These are phyloP conservation scores for Clonostachys byssicola DNA, from an alignment of 2,329 filamentous ascomycete genomes.

Conservation along the genomic window DNA sequence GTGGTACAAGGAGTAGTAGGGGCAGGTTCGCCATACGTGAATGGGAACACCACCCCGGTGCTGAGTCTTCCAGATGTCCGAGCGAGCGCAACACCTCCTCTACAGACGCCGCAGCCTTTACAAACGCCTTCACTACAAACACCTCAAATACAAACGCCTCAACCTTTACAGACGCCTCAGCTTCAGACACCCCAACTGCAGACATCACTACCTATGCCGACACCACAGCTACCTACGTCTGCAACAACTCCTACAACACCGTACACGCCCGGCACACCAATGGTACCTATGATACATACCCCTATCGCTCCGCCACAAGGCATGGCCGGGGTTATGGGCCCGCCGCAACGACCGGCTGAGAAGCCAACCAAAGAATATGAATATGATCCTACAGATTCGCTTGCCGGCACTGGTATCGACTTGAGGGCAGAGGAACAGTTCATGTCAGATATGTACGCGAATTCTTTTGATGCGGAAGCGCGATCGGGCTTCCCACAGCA, in stretches of 20 bases:
- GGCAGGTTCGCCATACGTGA: slow-evolving; percentile 22
- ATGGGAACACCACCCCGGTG: slow-evolving; percentile 26
- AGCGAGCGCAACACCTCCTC: slow-evolving; percentile 20
- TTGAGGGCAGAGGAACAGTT: slow-evolving; percentile 82
- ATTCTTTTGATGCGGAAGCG: slow-evolving; percentile 40
- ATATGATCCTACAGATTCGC: slow-evolving; percentile 77
- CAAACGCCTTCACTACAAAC: slow-evolving; percentile 6
- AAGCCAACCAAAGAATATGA: slow-evolving; percentile 57
- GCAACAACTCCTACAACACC: background rate
- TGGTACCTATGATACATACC: background rate
- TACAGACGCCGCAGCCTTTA: slow-evolving; percentile 20
- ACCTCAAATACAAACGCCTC: slow-evolving; percentile 4
- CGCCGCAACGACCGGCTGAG: slow-evolving; percentile 57
- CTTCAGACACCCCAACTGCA: slow-evolving; percentile 17
- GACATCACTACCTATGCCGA: slow-evolving; percentile 5
- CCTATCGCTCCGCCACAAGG: slow-evolving; percentile 13
- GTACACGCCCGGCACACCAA: too few species aligned
- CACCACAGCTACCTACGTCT: slow-evolving; percentile 1
- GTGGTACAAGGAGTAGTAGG: slow-evolving; percentile 13
- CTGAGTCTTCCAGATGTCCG: slow-evolving; percentile 27
- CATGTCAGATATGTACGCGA: slow-evolving; percentile 64
- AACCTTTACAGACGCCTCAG: slow-evolving; percentile 10
- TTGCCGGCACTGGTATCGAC: slow-evolving; percentile 83
- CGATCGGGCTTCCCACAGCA: slow-evolving; percentile 47
- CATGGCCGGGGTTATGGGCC: slow-evolving; percentile 42